A percentile compares a stretch with the other conserved stretches of the same genome.
Conservation (phyloP, 2,329 filamentous ascomycete genomes). For the Aspergillus japonicus region DNA sequence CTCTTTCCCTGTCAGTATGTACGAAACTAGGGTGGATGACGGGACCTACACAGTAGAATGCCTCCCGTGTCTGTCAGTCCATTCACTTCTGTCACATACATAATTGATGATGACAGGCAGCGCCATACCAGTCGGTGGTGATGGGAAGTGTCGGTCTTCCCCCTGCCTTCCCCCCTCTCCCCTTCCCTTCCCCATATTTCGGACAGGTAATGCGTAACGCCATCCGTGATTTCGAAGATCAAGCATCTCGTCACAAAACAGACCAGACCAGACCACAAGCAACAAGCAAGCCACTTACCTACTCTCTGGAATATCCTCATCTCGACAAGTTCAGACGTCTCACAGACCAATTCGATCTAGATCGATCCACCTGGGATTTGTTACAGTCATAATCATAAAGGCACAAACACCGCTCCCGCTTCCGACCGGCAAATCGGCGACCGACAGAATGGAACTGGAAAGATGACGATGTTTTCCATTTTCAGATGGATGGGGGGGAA, state of each 20-base stretch:
- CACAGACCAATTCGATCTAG: neutral
- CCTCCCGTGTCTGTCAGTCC: neutral
- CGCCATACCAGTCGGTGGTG: neutral
- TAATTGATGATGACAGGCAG: slow-evolving; percentile 4
- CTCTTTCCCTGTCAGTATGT: neutral
- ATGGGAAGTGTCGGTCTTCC: too few relatives aligned
- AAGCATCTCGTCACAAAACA: neutral
- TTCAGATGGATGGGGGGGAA: neutral
- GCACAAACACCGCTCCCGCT: too few relatives aligned
- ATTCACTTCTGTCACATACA: neutral
- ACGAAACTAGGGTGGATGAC: neutral
- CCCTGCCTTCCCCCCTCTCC: too few relatives aligned
- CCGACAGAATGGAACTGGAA: neutral
- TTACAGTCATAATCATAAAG: too few relatives aligned
- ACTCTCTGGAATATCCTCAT: neutral
- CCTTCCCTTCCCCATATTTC: neutral
- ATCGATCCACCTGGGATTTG: neutral
- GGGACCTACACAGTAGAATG: neutral
- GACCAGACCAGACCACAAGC: neutral
- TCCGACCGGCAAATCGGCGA: too few relatives aligned
- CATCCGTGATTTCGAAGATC: neutral
- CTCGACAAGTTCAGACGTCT: neutral
- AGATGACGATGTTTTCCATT: slow-evolving; percentile 9
- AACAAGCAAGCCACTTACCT: neutral
- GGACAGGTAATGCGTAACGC: neutral